Base-by-base conservation (phyloP, 768 basidiomycete genomes). In the Podaxis mareebaensis region DNA sequence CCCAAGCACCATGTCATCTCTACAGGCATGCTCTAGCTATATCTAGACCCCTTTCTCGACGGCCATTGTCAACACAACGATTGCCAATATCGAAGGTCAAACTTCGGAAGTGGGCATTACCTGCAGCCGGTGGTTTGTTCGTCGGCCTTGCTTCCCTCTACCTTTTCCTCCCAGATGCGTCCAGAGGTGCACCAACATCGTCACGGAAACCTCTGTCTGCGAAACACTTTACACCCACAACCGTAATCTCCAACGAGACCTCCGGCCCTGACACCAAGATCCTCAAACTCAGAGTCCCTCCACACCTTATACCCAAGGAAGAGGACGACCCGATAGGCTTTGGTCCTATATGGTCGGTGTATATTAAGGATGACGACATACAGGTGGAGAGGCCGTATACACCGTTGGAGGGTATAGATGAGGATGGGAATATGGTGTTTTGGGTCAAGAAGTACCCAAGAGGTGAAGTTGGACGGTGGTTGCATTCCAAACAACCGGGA, bases 301-400 rank as follows among this genome's bases (percentile, higher is more conserved):
- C 76, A 2, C 70, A 78, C 44, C 68, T 80, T 3, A 67, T 83
- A 60, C 77, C 74, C 54, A 60, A 64, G 17, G 51, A 68, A 60
- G 59, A 13, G 17, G 51, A 61, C 7, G 62, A 71, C 48, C 61
- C 67, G 33, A 53, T 7, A 54, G 69, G 64, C 26, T 78, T 76
- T 60, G 65, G 64, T 64, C 84, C 81, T 30, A 85, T 93, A 63
- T 94, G 87, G 84, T 90, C 91, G 42, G 77, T 95, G 12, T 94
- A 81, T 72, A 79, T 94, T 71, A 95, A 94, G 71, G 91, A 95
- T 71, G 88, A 89, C 66, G 93, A 93, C 67, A 93, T 95, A 22
- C 93, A 94, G 74, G 90, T 94, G 36, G 93, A 95, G 69, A 76
- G 93, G 59, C 87, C 91, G 12, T 95, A 94, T 70, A 95, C 93